Percentiles rank a stretch among this genome's conserved stretches.
Evolutionary conservation across 2,329 filamentous ascomycete genomes (phyloP).

Genomic region (Chalaropsis thielavioides): DNA sequence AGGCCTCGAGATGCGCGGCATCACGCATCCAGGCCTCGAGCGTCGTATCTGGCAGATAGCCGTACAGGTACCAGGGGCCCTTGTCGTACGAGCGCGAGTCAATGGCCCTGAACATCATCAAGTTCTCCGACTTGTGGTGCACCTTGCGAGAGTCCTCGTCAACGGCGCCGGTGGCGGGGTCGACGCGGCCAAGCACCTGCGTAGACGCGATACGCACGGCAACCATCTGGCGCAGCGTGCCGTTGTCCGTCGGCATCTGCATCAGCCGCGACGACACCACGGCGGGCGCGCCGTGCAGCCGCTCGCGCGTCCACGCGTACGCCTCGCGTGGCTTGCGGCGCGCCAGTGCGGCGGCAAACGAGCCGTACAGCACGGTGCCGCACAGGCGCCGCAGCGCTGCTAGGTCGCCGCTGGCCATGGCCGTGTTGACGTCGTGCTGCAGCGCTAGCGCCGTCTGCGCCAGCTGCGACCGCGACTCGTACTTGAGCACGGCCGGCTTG

Average conservation of each 20-base stretch:
- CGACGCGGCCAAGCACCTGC: slow-evolving; percentile 37
- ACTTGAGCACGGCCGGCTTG: slow-evolving; percentile 31
- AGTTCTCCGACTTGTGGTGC: slow-evolving; percentile 46
- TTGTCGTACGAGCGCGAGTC: slow-evolving; percentile 33
- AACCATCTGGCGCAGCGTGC: slow-evolving; percentile 37
- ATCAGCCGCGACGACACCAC: slow-evolving; percentile 42
- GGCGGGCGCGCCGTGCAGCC: slow-evolving; percentile 29
- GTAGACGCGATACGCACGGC: slow-evolving; percentile 45
- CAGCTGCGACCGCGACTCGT: slow-evolving; percentile 28
- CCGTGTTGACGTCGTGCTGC: slow-evolving; percentile 46
- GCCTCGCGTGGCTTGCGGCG: slow-evolving; percentile 33
- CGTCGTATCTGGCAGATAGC: slow-evolving; percentile 42
- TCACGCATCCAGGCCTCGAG: slow-evolving; percentile 26
- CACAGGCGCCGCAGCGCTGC: slow-evolving; percentile 38
- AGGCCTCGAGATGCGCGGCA: slow-evolving; percentile 10
- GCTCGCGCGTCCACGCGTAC: slow-evolving; percentile 40
- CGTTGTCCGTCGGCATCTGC: slow-evolving; percentile 29
- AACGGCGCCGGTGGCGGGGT: slow-evolving; percentile 26
- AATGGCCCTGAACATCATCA: slow-evolving; percentile 42
- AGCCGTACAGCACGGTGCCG: slow-evolving; percentile 35
- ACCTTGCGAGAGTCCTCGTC: slow-evolving; percentile 35
- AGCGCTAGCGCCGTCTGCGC: slow-evolving; percentile 42
- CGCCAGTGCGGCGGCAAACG: slow-evolving; percentile 40
- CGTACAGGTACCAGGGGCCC: slow-evolving; percentile 49
- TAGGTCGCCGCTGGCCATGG: slow-evolving; percentile 45